phyloP scores from a whole-genome alignment of 345 rosid species.

The Populus simonii region DNA sequence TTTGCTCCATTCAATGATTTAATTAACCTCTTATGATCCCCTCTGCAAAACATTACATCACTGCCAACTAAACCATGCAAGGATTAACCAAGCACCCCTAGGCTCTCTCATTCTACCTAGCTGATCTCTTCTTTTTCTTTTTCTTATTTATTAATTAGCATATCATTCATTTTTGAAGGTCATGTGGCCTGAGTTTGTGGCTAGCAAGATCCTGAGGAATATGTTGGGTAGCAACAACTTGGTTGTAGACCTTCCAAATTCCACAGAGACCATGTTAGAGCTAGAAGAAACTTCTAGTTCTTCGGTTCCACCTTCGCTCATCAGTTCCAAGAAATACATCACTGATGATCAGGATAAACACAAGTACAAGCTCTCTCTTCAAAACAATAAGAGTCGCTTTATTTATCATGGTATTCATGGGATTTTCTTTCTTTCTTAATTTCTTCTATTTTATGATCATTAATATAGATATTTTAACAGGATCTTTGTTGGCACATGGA shows the following conservation, averaged over 20 bases:
- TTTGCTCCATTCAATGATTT: not conserved
- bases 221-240: not conserved
- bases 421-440: not conserved
- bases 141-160: not conserved
- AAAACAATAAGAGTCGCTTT: not conserved
- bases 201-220: not conserved
- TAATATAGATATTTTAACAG: constrained; percentile 5
- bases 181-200: not conserved
- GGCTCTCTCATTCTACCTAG: not conserved
- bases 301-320: not conserved
- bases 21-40: not conserved
- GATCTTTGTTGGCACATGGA: constrained; percentile 45
- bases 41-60: not conserved
- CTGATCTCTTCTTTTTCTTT: not conserved
- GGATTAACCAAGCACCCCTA: not conserved
- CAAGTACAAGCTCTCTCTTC: not conserved
- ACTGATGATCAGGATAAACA: not conserved
- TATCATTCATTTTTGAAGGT: not conserved
- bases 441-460: not conserved
- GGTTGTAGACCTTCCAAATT: not conserved
- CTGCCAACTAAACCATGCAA: not conserved
- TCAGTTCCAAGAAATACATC: not conserved
- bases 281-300: not conserved
- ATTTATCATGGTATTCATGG: not conserved
- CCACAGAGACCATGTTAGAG: not conserved